Evolutionary conservation across 2,329 filamentous ascomycete genomes (phyloP).

Genomic region (Escovopsis sp.): DNA sequence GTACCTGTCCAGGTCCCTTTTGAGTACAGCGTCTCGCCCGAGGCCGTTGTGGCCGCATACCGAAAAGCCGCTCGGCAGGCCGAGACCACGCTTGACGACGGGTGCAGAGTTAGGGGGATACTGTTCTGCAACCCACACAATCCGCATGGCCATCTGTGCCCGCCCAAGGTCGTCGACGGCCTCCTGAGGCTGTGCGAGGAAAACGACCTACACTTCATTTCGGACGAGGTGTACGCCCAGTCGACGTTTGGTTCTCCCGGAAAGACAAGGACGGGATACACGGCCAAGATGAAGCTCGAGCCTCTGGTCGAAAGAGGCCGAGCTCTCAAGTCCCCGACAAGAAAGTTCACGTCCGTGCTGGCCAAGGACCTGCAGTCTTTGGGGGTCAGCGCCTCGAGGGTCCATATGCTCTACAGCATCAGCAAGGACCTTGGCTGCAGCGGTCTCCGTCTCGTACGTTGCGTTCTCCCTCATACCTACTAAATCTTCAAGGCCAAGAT

Average conservation of each 20-base stretch:
- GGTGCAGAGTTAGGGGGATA: conserved; percentile 1
- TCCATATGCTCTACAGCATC: conserved; percentile 3
- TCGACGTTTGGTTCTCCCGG: conserved; percentile 1
- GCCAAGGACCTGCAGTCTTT: conserved; percentile 1
- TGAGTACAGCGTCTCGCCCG: neutral
- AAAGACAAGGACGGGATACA: neutral
- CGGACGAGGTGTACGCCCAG: conserved; percentile 3
- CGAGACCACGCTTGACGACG: neutral
- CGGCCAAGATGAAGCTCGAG: no score
- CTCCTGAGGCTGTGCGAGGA: conserved; percentile 3
- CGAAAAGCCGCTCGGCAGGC: neutral
- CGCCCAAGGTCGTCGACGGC: conserved; percentile 1
- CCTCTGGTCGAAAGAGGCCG: neutral
- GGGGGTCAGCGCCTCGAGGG: neutral
- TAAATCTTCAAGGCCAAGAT: no score
- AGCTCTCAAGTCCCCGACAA: neutral
- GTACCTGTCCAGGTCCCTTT: conserved; percentile 1
- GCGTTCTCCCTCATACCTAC: no score
- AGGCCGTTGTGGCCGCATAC: conserved; percentile 2
- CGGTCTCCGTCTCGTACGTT: conserved; percentile 2
- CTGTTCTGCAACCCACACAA: conserved; percentile 5
- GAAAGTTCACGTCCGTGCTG: conserved; percentile 3
- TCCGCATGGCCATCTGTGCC: conserved; percentile 3
- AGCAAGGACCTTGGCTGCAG: conserved; percentile 5
- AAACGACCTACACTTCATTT: conserved; percentile 2